phyloP scores from a whole-genome alignment of 176 grass and related monocot species.

The Lolium perenne region DNA sequence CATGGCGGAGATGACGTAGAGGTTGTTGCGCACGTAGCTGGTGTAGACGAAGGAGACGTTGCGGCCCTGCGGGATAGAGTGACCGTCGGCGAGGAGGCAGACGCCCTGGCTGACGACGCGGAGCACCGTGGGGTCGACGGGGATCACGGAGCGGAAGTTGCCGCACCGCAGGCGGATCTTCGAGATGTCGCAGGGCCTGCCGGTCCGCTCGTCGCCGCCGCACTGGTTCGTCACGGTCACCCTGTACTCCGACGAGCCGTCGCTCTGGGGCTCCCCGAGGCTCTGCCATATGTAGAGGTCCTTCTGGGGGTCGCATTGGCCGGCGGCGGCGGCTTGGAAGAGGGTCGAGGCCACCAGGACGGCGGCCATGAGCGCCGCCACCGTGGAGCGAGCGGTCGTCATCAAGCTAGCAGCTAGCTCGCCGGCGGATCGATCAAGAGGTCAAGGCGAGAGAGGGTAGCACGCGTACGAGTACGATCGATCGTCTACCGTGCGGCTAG shows the following conservation, averaged over 20 bases:
- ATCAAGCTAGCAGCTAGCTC: not conserved
- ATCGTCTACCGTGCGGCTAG: no score
- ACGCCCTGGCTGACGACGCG: not conserved
- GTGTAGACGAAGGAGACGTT: conserved; percentile 30
- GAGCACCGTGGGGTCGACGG: not conserved
- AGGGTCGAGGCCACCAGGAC: not conserved
- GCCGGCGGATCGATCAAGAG: not conserved
- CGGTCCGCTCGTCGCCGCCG: no score
- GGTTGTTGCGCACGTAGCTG: not conserved
- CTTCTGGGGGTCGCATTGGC: not conserved
- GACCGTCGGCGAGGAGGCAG: conserved; percentile 40
- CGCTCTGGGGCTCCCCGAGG: not conserved
- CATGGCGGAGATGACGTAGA: not conserved
- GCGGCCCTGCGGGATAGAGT: not conserved
- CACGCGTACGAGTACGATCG: not conserved
- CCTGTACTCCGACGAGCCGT: not conserved
- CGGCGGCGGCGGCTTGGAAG: not conserved
- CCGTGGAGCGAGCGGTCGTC: not conserved
- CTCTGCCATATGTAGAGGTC: conserved; percentile 5
- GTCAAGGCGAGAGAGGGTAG: not conserved
- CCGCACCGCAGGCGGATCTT: conserved; percentile 28
- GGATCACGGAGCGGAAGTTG: not conserved
- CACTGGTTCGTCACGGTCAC: conserved; percentile 19
- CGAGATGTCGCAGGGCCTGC: not conserved
- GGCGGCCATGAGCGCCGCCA: not conserved